Conservation (phyloP, 2,329 filamentous ascomycete genomes). For the Hysterium pulicare region DNA sequence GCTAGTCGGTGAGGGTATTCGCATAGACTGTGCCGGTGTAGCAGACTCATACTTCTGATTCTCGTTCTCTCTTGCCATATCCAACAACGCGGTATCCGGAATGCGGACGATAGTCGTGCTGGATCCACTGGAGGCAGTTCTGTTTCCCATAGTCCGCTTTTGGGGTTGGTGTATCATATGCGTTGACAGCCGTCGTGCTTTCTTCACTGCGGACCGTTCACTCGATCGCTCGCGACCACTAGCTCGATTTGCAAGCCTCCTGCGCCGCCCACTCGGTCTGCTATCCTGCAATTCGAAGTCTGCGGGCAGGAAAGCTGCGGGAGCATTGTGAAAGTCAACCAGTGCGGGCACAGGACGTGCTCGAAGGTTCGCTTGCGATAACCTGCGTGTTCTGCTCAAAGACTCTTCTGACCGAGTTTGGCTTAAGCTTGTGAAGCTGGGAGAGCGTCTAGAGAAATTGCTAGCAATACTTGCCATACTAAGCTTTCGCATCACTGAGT, state of each 20-base stretch:
- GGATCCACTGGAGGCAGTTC: constrained; percentile 19
- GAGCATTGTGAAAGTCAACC: constrained; percentile 48
- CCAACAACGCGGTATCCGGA: constrained; percentile 7
- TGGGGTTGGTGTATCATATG: constrained; percentile 28
- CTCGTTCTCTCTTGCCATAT: constrained; percentile 15
- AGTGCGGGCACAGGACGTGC: constrained; percentile 19
- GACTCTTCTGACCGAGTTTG: constrained; percentile 36
- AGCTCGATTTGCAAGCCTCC: constrained; percentile 25
- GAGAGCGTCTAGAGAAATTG: constrained; percentile 70
- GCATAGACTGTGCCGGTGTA: neutral
- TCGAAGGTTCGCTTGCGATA: constrained; percentile 23
- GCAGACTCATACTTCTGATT: constrained; percentile 12
- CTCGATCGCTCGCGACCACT: constrained; percentile 18
- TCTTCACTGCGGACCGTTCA: constrained; percentile 22
- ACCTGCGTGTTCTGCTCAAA: constrained; percentile 23
- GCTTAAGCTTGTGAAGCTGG: constrained; percentile 50
- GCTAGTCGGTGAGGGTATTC: neutral
- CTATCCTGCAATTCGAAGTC: constrained; percentile 44
- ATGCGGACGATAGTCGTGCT: constrained; percentile 15
- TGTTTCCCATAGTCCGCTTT: constrained; percentile 13
- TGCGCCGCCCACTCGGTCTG: constrained; percentile 21
- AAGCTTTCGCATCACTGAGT: constrained; percentile 82
- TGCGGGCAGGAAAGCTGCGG: constrained; percentile 46
- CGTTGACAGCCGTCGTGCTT: constrained; percentile 27
- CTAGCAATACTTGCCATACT: constrained; percentile 77